Conservation (phyloP, 768 basidiomycete genomes). For the Cubamyces lactineus region DNA sequence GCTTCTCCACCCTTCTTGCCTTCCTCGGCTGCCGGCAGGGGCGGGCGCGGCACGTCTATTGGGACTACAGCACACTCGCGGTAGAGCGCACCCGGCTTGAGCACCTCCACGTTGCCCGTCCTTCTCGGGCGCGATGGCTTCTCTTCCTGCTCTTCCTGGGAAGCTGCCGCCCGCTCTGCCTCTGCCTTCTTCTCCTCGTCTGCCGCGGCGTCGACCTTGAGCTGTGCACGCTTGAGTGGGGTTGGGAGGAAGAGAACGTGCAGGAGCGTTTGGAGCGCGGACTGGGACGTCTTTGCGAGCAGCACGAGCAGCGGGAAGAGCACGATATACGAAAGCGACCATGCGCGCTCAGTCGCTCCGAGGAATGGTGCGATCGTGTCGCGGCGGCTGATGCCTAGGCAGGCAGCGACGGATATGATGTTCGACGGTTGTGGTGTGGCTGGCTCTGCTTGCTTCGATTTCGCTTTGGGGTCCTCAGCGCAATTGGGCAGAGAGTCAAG, state of each 20-base stretch:
- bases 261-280: conserved; percentile 74
- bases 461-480: conserved; percentile 32
- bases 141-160: conserved; percentile 5
- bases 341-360: conserved; percentile 43
- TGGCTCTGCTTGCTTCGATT: conserved; percentile 1
- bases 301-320: conserved; percentile 69
- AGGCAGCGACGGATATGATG: conserved; percentile 73
- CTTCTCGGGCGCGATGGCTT: conserved; percentile 13
- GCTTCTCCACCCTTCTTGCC: conserved; percentile 28
- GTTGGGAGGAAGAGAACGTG: conserved; percentile 84
- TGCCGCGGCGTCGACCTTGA: conserved; percentile 37
- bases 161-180: conserved; percentile 9
- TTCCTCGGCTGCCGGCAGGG: conserved; percentile 25
- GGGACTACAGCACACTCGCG: conserved; percentile 71
- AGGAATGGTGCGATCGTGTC: conserved; percentile 67
- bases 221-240: conserved; percentile 58
- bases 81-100: conserved; percentile 80
- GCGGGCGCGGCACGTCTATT: conserved; percentile 28
- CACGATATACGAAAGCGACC: conserved; percentile 63
- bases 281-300: conserved; percentile 65
- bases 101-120: conserved; percentile 53
- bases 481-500: conserved; percentile 77
- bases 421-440: conserved; percentile 61
- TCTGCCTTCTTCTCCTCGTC: conserved; percentile 23
- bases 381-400: conserved; percentile 73